Percentiles rank a stretch among this genome's conserved stretches.
These are phyloP conservation scores for Hypoxylon perforatum DNA, from an alignment of 495 filamentous ascomycete genomes.

Conservation along the genomic window DNA sequence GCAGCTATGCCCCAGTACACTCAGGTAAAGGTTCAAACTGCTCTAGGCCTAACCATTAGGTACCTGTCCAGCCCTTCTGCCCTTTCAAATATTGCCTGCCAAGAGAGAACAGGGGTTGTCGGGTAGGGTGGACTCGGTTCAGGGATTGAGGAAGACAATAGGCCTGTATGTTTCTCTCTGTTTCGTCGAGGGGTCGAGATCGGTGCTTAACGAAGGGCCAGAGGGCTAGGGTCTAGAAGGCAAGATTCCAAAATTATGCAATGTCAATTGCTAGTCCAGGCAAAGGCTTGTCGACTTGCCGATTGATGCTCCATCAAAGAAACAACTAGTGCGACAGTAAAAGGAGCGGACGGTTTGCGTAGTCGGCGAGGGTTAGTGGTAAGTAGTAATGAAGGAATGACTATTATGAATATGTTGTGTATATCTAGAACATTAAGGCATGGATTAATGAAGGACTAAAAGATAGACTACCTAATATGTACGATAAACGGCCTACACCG, in stretches of 20 bases:
- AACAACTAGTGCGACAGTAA: conserved; percentile 18
- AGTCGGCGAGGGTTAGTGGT: not conserved
- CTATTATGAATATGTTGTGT: conserved; percentile 3
- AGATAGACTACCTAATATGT: conserved; percentile 2
- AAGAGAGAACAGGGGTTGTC: conserved; percentile 32
- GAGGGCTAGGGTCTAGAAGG: conserved; percentile 21
- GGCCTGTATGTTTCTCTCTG: conserved; percentile 27
- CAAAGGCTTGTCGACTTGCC: conserved; percentile 13
- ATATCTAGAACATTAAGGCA: conserved; percentile 6
- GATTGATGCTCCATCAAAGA: conserved; percentile 16
- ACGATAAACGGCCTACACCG: conserved; percentile 1
- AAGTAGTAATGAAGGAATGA: conserved; percentile 18
- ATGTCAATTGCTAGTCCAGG: conserved; percentile 31
- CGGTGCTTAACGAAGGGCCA: conserved; percentile 22
- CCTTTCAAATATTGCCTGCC: conserved; percentile 29
- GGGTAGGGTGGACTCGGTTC: conserved; percentile 34
- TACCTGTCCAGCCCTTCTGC: conserved; percentile 8
- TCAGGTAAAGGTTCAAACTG: conserved; percentile 20
- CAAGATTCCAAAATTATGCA: conserved; percentile 35
- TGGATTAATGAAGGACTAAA: conserved; percentile 26
- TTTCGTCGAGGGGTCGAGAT: conserved; percentile 37
- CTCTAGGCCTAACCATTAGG: conserved; percentile 11
- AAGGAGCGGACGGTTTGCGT: conserved; percentile 21
- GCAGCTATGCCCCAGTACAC: conserved; percentile 7
- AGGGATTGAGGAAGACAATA: conserved; percentile 39